phyloP scores from a whole-genome alignment of 495 filamentous ascomycete species.

The Parathielavia appendiculata region DNA sequence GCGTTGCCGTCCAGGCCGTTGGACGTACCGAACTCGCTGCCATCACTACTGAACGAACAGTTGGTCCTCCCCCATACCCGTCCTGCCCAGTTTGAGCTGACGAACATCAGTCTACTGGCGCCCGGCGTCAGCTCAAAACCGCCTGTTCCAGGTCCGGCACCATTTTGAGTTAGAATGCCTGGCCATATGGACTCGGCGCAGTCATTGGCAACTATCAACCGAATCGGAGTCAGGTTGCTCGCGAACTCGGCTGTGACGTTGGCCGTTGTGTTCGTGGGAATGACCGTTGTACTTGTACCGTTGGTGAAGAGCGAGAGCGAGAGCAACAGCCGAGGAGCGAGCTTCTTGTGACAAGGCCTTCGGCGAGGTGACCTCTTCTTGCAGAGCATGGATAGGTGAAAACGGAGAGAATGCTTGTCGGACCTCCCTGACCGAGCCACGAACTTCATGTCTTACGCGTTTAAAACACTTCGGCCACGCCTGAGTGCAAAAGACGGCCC shows the following conservation, averaged over 20 bases:
- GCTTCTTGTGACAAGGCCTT: not conserved
- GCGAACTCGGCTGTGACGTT: not conserved
- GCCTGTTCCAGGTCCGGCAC: conserved; percentile 53
- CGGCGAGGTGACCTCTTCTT: not conserved
- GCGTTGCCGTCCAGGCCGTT: conserved; percentile 50
- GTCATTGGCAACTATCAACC: conserved; percentile 57
- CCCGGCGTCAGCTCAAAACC: conserved; percentile 60
- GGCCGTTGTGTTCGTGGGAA: not conserved
- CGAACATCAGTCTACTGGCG: conserved; percentile 46
- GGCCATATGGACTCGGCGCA: conserved; percentile 67
- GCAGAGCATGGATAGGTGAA: too few relatives aligned
- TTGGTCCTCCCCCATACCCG: conserved; percentile 79
- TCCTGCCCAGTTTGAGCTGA: conserved; percentile 68
- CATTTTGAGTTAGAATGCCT: conserved; percentile 62
- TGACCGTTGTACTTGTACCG: not conserved
- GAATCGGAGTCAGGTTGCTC: conserved; percentile 32
- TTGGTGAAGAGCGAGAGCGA: not conserved
- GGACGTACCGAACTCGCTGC: conserved; percentile 46
- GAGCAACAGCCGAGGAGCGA: not conserved
- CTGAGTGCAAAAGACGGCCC: too few relatives aligned
- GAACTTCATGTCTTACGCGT: too few relatives aligned
- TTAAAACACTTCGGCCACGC: too few relatives aligned
- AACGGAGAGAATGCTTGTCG: not conserved
- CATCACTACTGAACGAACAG: conserved; percentile 62
- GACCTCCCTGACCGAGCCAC: too few relatives aligned